Percentiles rank a stretch among this genome's conserved stretches.
Conservation (phyloP, 2,329 filamentous ascomycete species). For the Xylariaceae sp. region DNA sequence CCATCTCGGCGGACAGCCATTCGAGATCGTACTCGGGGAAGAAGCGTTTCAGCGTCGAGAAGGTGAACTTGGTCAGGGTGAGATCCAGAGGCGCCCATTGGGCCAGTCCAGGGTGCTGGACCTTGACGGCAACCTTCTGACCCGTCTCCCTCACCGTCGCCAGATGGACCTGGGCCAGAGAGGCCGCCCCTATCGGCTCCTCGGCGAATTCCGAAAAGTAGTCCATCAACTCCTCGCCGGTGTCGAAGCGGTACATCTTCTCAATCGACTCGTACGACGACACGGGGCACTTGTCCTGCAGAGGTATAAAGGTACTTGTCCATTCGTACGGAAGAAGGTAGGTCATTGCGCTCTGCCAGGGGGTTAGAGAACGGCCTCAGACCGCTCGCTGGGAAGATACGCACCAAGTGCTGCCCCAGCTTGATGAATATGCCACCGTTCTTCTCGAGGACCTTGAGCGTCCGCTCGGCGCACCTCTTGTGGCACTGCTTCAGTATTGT, state of each 20-base stretch:
- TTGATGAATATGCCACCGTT: slow-evolving; percentile 99
- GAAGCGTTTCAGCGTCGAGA: slow-evolving; percentile 80
- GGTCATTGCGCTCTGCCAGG: slow-evolving; percentile 73
- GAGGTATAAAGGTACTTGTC: slow-evolving; percentile 90
- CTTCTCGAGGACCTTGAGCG: slow-evolving; percentile 79
- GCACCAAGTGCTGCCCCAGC: slow-evolving; percentile 81
- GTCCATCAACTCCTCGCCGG: slow-evolving; percentile 67
- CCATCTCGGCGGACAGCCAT: slow-evolving; percentile 92
- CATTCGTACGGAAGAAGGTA: slow-evolving; percentile 87
- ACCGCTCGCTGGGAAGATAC: background rate
- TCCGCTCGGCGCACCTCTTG: slow-evolving; percentile 83
- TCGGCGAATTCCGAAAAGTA: slow-evolving; percentile 80
- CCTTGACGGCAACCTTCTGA: slow-evolving; percentile 87
- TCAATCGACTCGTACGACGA: slow-evolving; percentile 83
- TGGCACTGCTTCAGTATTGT: slow-evolving; percentile 75
- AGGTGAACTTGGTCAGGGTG: slow-evolving; percentile 78
- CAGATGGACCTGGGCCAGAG: slow-evolving; percentile 87
- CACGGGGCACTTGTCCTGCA: slow-evolving; percentile 93
- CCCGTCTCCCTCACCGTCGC: slow-evolving; percentile 76
- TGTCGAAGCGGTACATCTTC: slow-evolving; percentile 79
- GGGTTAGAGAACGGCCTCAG: no score
- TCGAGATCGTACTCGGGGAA: slow-evolving; percentile 97
- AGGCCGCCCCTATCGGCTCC: slow-evolving; percentile 83
- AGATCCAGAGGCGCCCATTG: slow-evolving; percentile 89
- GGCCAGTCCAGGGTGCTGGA: slow-evolving; percentile 84